Percentiles rank a stretch among this genome's conserved stretches.
Evolutionary conservation across 177 flowering plant genomes (phyloP).

Genomic region (Tripterygium wilfordii): DNA sequence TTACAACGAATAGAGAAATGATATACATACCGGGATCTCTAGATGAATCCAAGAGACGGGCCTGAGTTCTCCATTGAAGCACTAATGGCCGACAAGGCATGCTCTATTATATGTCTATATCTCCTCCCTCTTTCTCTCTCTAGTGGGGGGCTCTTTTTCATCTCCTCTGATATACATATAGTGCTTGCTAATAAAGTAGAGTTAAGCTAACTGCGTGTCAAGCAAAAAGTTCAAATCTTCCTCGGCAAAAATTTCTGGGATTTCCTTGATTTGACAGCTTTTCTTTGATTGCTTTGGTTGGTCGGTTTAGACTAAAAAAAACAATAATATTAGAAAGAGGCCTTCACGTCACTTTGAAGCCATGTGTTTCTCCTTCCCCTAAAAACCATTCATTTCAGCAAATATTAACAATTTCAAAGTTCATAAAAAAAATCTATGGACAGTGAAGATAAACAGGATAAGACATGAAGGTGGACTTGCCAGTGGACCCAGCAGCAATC

Average conservation of each 20-base stretch:
- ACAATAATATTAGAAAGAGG: too few relatives aligned
- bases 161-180: not conserved
- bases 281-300: not conserved
- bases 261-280: slow-evolving; percentile 9
- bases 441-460: too few relatives aligned
- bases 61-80: slow-evolving; percentile 30
- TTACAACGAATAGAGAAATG: too few relatives aligned
- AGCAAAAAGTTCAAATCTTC: slow-evolving; percentile 4
- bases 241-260: slow-evolving; percentile 6
- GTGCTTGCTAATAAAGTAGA: slow-evolving; percentile 5
- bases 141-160: not conserved
- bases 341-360: too few relatives aligned
- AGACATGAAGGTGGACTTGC: too few relatives aligned
- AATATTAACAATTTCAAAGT: too few relatives aligned
- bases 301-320: too few relatives aligned
- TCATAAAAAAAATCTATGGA: too few relatives aligned
- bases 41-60: slow-evolving; percentile 10
- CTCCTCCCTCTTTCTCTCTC: slow-evolving; percentile 11
- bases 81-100: slow-evolving; percentile 64
- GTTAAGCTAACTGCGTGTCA: not conserved
- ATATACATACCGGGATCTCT: slow-evolving; percentile 6
- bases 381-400: too few relatives aligned
- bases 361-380: too few relatives aligned
- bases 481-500: too few relatives aligned
- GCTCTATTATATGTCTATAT: slow-evolving; percentile 3